A percentile compares a stretch with the other conserved stretches of the same genome.
Conservation (phyloP, 441 rosid species). For the Populus tomentosa region DNA sequence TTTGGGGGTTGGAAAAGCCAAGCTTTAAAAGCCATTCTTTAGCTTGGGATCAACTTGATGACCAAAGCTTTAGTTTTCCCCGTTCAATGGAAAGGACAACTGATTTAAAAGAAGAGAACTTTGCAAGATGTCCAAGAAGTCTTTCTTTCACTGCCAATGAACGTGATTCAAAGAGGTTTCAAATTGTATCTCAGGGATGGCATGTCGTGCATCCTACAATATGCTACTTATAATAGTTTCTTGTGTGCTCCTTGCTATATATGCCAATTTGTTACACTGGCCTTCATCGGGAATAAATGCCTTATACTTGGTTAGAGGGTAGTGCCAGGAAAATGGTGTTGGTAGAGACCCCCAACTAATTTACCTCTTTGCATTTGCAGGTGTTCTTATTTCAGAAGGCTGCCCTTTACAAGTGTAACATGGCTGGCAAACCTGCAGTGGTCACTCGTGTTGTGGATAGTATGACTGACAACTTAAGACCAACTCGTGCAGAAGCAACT, state of each 20-base stretch:
- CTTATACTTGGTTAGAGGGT: background rate
- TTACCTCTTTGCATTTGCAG: constrained; percentile 32
- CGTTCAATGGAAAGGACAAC: background rate
- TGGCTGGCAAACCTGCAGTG: constrained; percentile 98
- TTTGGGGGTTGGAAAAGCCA: background rate
- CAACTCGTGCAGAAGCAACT: constrained; percentile 99
- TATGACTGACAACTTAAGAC: constrained; percentile 95
- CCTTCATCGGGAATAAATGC: background rate
- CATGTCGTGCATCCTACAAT: background rate
- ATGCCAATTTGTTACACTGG: background rate
- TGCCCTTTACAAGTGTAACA: constrained; percentile 96
- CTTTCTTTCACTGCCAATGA: background rate
- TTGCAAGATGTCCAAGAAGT: background rate
- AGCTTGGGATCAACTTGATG: background rate
- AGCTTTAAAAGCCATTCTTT: background rate
- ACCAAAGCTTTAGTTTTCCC: background rate
- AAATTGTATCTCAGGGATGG: background rate
- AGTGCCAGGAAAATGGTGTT: background rate
- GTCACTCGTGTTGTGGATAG: constrained; percentile 99
- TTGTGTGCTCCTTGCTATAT: background rate
- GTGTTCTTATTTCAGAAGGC: constrained; percentile 97
- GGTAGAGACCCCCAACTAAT: background rate
- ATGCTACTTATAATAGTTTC: background rate
- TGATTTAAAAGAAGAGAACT: background rate
- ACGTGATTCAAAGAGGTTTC: background rate